These are phyloP conservation scores for Fonsecaea multimorphosa DNA, from an alignment of 2,329 filamentous ascomycete genomes.

Conservation along the genomic window DNA sequence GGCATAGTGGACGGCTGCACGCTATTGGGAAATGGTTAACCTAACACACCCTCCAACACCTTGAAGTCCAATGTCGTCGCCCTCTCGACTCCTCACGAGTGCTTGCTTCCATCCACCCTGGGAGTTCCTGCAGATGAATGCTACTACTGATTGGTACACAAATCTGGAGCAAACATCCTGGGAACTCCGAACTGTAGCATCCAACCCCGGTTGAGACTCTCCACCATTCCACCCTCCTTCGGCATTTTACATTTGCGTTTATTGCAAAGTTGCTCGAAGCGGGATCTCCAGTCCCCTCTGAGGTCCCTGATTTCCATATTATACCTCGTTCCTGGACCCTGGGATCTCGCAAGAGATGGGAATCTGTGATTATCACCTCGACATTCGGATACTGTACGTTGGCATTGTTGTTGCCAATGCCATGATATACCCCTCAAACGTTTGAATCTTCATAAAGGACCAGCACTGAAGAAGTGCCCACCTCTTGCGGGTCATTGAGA, in stretches of 20 bases:
- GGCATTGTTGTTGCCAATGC: not conserved
- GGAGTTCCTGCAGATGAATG: constrained; percentile 23
- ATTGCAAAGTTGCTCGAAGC: constrained; percentile 8
- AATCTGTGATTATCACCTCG: not conserved
- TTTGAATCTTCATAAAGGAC: not conserved
- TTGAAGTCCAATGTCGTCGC: not conserved
- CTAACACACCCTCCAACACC: constrained; percentile 3
- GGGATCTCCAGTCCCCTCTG: constrained; percentile 10
- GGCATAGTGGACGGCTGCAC: constrained; percentile 8
- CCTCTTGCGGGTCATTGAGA: not conserved
- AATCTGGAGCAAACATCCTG: constrained; percentile 22
- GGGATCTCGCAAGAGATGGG: not conserved
- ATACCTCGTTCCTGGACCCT: constrained; percentile 11
- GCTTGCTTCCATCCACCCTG: not conserved
- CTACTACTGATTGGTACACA: constrained; percentile 26
- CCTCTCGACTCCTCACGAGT: not conserved
- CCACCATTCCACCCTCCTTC: constrained; percentile 10
- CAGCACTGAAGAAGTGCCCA: not conserved
- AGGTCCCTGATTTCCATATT: constrained; percentile 10
- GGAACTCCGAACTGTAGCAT: constrained; percentile 15
- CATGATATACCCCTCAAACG: not conserved
- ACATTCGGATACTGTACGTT: not conserved
- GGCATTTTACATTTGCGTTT: constrained; percentile 9
- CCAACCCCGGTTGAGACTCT: constrained; percentile 12
- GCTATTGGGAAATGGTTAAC: not conserved